Base-by-base conservation (phyloP, 1,284 basidiomycete genomes). In the Wallemia hederae region DNA sequence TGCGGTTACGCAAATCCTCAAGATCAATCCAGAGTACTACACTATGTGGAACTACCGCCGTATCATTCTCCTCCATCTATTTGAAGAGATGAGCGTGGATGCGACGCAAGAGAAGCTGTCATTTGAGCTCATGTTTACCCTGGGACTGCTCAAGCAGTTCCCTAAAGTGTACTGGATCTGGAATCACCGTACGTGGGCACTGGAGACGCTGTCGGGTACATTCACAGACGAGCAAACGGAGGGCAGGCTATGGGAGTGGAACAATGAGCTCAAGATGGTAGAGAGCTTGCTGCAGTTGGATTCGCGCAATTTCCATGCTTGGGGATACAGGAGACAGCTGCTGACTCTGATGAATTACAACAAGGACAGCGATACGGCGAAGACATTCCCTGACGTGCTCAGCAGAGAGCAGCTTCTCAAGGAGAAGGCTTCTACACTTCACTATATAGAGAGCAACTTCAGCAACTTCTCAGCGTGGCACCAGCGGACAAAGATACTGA, bases 381-480 rank as follows among this genome's bases (percentile, higher is more conserved):
- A 67, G 67, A 17, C 39, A 49, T 49, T 49, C 39, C 39, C 59
- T 59, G 59, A 58, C 60, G 55, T 26, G 22, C 17, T 63, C 65
- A 9, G 26, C 27, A 22, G 63, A 63, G 19, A 63, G 17, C 2
- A 56, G 63, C 27, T 63, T 64, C 17, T 62, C 69, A 2, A 62
- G 25, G 90, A 94, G 69, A 71, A 96, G 26, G 75, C 74, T 0
- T 96, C 85, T 68, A 92, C 92, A 1, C 81, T 79, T 58, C 76
- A 77, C 63, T 96, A 97, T 74, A 98, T 99, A 65, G 83, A 89
- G 69, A 74, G 82, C 60, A 96, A 88, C 69, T 94, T 98, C 68
- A 91, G 86, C 58, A 98, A 99, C 70, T 98, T 96, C 69, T 92
- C 87, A 62, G 94, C 94, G 19, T 99, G 94, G 94, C 94, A 99